Percentiles rank a stretch among this genome's conserved stretches.
These are phyloP conservation scores for Datisca glomerata DNA, from an alignment of 306 rosid species.

Conservation along the genomic window DNA sequence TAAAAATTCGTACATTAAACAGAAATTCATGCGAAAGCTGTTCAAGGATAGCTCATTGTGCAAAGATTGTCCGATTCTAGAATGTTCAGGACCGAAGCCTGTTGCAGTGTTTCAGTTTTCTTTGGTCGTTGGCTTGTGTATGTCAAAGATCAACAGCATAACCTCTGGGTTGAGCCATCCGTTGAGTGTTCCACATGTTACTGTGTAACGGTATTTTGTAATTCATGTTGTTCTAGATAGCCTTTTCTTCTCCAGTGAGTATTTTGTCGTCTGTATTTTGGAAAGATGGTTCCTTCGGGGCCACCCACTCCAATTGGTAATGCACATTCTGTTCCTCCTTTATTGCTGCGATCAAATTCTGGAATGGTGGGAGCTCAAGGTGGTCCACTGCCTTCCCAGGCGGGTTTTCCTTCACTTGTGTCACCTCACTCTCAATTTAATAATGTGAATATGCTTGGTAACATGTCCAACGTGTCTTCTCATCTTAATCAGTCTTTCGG, in stretches of 20 bases:
- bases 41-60: constrained; percentile 26
- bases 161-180: constrained; percentile 37
- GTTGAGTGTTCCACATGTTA: constrained; percentile 17
- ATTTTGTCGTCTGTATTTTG: constrained; percentile 19
- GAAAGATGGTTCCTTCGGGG: constrained; percentile 83
- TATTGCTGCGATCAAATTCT: constrained; percentile 75
- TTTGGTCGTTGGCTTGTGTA: constrained; percentile 36
- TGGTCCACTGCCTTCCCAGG: constrained; percentile 59
- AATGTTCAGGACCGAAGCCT: constrained; percentile 38
- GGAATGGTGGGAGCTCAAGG: constrained; percentile 88
- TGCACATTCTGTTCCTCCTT: constrained; percentile 70
- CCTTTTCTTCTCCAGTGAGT: constrained; percentile 26
- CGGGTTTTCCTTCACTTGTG: constrained; percentile 55
- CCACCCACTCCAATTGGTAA: constrained; percentile 80
- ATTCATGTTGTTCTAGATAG: constrained; percentile 34
- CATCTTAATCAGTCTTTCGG: constrained; percentile 68
- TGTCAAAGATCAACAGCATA: constrained; percentile 15
- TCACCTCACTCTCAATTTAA: constrained; percentile 62
- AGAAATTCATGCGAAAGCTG: constrained; percentile 40
- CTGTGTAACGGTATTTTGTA: constrained; percentile 32
- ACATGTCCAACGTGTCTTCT: constrained; percentile 65
- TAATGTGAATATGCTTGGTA: constrained; percentile 74
- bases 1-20: constrained; percentile 37
- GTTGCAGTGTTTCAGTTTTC: constrained; percentile 29
- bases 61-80: no score